Evolutionary conservation across 2,329 filamentous ascomycete species (phyloP).

Genomic region (Xylariaceae sp.): DNA sequence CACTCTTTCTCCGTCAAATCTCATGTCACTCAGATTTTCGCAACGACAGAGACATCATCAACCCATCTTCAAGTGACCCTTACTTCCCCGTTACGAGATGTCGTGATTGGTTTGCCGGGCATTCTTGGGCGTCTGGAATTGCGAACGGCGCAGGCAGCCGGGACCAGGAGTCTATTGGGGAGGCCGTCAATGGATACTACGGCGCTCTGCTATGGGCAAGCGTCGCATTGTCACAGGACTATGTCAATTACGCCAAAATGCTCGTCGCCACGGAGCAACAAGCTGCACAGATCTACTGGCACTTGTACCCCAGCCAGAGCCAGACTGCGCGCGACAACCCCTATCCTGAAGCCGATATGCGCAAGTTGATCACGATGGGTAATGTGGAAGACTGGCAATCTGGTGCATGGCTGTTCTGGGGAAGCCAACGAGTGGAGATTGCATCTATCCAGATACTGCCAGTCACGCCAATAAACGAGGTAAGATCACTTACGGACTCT

Average conservation of each 20-base stretch:
- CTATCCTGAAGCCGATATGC: slow-evolving; percentile 5
- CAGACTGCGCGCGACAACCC: slow-evolving; percentile 15
- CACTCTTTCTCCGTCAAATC: background rate
- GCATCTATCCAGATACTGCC: slow-evolving; percentile 17
- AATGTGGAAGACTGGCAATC: slow-evolving; percentile 20
- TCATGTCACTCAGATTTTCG: background rate
- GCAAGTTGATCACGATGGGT: slow-evolving; percentile 13
- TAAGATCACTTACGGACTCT: background rate
- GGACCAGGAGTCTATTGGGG: slow-evolving; percentile 12
- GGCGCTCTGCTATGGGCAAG: slow-evolving; percentile 15
- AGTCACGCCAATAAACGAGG: slow-evolving; percentile 13
- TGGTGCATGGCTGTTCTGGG: slow-evolving; percentile 17
- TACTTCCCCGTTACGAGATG: slow-evolving; percentile 16
- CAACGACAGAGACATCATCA: slow-evolving; percentile 15
- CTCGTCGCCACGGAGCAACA: slow-evolving; percentile 16
- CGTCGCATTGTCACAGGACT: slow-evolving; percentile 14
- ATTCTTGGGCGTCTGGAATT: slow-evolving; percentile 17
- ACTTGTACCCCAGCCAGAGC: slow-evolving; percentile 18
- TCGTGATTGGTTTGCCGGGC: slow-evolving; percentile 16
- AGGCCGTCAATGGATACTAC: slow-evolving; percentile 15
- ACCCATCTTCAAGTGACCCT: slow-evolving; percentile 12
- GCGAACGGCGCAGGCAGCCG: slow-evolving; percentile 13
- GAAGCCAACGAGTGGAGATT: slow-evolving; percentile 5
- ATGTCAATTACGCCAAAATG: slow-evolving; percentile 15
- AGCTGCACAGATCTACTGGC: slow-evolving; percentile 13